Evolutionary conservation across 2,329 filamentous ascomycete species (phyloP).

Genomic region (Fusarium illudens): DNA sequence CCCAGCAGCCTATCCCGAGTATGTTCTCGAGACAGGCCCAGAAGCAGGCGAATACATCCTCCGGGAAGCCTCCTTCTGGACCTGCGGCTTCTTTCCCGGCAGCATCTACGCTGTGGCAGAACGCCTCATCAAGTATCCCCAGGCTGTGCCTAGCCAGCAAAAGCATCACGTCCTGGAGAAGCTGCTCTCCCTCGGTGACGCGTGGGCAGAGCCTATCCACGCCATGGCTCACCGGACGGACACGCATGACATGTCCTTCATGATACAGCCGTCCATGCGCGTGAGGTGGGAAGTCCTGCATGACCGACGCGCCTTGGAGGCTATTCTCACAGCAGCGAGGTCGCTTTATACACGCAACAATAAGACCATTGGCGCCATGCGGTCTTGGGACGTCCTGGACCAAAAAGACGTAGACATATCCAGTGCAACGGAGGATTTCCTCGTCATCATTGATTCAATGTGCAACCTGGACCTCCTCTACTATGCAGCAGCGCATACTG

Average conservation of each 20-base stretch:
- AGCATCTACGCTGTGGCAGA: constrained; percentile 48
- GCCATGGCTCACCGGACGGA: constrained; percentile 51
- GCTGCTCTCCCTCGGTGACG: constrained; percentile 30
- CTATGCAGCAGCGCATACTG: constrained; percentile 47
- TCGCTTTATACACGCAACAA: constrained; percentile 55
- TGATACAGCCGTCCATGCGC: constrained; percentile 59
- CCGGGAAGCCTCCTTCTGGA: constrained; percentile 45
- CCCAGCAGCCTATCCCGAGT: constrained; percentile 32
- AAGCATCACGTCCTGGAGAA: constrained; percentile 36
- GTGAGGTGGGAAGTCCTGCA: constrained; percentile 58
- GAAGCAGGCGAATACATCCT: constrained; percentile 30
- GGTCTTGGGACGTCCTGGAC: constrained; percentile 56
- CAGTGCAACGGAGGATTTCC: constrained; percentile 46
- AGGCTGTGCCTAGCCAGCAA: constrained; percentile 19
- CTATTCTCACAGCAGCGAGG: constrained; percentile 54
- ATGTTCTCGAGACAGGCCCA: constrained; percentile 30
- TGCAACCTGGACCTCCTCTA: constrained; percentile 51
- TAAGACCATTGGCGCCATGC: constrained; percentile 54
- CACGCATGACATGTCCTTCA: constrained; percentile 64
- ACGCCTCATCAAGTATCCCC: constrained; percentile 45
- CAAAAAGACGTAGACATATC: constrained; percentile 45
- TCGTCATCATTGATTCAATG: constrained; percentile 56
- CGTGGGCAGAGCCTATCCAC: constrained; percentile 50
- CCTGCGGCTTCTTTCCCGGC: constrained; percentile 52
- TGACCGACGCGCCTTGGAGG: constrained; percentile 49